Evolutionary conservation across 2,329 filamentous ascomycete genomes (phyloP).

Genomic region (Colletotrichum tabaci): DNA sequence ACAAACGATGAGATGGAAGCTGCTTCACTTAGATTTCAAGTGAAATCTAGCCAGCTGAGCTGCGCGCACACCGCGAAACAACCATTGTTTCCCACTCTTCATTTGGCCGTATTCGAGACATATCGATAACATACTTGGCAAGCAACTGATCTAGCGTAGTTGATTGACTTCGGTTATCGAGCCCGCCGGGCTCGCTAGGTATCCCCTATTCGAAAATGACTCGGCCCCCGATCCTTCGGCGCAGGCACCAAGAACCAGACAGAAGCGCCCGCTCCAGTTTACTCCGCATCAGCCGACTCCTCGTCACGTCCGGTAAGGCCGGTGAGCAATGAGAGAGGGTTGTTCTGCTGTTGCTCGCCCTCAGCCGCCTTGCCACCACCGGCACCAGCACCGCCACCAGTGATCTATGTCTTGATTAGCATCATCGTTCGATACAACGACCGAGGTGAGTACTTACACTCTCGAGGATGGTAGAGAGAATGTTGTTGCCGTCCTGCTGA

Average conservation of each 20-base stretch:
- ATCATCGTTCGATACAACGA: background rate
- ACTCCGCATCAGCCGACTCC: slow-evolving; percentile 18
- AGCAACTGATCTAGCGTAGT: slow-evolving; percentile 37
- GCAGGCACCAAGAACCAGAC: slow-evolving; percentile 6
- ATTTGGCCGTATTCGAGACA: background rate
- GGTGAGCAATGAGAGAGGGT: slow-evolving; percentile 18
- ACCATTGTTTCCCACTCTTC: background rate
- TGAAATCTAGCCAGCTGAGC: slow-evolving; percentile 18
- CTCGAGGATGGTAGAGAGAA: slow-evolving; percentile 12
- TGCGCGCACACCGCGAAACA: slow-evolving; percentile 13
- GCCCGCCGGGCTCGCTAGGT: background rate
- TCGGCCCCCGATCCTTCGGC: background rate
- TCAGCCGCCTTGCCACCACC: slow-evolving; percentile 4
- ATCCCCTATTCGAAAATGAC: background rate
- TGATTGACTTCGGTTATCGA: slow-evolving; percentile 10
- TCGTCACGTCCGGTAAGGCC: slow-evolving; percentile 33
- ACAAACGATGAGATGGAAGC: slow-evolving; percentile 1
- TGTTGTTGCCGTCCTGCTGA: slow-evolving; percentile 2
- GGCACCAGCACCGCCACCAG: background rate
- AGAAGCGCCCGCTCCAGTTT: slow-evolving; percentile 4
- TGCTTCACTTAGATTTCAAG: slow-evolving; percentile 8
- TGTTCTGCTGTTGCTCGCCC: background rate
- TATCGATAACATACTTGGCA: slow-evolving; percentile 6
- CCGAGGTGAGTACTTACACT: slow-evolving; percentile 8
- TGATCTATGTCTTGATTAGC: slow-evolving; percentile 16